Conservation (phyloP, 208 protist genomes). For the Crithidia bombi region DNA sequence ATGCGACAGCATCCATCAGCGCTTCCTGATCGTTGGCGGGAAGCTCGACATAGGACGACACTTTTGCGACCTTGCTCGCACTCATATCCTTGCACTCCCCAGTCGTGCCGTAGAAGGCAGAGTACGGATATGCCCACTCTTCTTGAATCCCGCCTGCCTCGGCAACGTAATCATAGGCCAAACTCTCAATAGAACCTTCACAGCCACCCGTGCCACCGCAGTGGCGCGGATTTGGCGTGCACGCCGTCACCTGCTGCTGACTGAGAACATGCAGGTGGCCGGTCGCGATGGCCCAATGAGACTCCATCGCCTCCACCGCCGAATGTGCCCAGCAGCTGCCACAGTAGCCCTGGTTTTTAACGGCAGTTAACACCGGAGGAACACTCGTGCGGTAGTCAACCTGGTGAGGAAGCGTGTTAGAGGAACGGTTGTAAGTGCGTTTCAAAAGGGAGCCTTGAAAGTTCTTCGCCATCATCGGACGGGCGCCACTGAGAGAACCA, state of each 20-base stretch:
- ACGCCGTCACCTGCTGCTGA: constrained; percentile 94
- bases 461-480: constrained; percentile 27
- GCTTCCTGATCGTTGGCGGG: constrained; percentile 62
- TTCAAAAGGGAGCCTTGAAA: constrained; percentile 8
- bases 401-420: constrained; percentile 35
- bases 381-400: constrained; percentile 49
- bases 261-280: constrained; percentile 78
- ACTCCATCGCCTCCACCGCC: constrained; percentile 79
- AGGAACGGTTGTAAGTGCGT: constrained; percentile 13
- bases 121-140: constrained; percentile 82
- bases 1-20: constrained; percentile 63
- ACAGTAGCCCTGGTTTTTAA: constrained; percentile 85
- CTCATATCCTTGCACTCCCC: constrained; percentile 51
- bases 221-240: constrained; percentile 61
- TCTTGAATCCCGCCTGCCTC: constrained; percentile 57
- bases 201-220: constrained; percentile 81
- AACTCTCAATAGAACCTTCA: constrained; percentile 70
- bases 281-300: constrained; percentile 62
- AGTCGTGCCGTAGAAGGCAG: constrained; percentile 53
- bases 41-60: constrained; percentile 71
- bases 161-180: constrained; percentile 81
- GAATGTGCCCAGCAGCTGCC: constrained; percentile 81
- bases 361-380: constrained; percentile 54
- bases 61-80: constrained; percentile 28
- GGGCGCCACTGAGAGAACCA: constrained; percentile 28